Evolutionary conservation across 495 filamentous ascomycete species (phyloP), one percentile per base, ranked within the genome.

Genomic region (Aspergillus coremiiformis): DNA sequence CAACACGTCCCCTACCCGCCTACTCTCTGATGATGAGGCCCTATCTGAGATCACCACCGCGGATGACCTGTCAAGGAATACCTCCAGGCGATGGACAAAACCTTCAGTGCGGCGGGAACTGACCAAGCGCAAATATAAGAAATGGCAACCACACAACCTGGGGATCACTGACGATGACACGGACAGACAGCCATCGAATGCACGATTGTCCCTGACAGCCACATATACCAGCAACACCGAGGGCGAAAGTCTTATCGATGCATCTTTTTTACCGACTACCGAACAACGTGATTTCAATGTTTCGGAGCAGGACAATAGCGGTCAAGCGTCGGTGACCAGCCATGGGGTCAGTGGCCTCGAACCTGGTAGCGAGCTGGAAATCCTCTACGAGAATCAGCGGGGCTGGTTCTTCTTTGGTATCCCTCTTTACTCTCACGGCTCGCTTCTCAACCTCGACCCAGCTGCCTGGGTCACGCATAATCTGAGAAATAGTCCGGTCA

Each of bases 331-430:
- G 17, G 29, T 17, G 43, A 17, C 37, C 8, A 6, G 37, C 37
- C 37, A 20, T 1, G 33, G 29, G 43, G 44, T 57, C 21, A 50
- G 37, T 19, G 59, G 56, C 21, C 51, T 59, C 11, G 55, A 62
- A 39, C 51, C 57, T 10, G 56, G 47, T 46, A 61, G 22, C 15
- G 84, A 87, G 55, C 80, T 98, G 24, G 94, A 99, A 53, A 79
- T 96, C 10, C 78, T 99, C 7, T 96, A 95, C 63, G 94, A 99
- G 68, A 97, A 99, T 63, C 84, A 94, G 63, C 76, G 89, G 15
- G 89, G 89, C 46, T 79, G 77, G 29, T 96, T 96, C 62, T 68
- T 92, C 51, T 97, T 90, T 63, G 94, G 94, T 12, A 81, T 92
- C 8, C 84, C 93, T 0, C 78, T 91, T 14, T 99, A 95, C 70